Base-by-base conservation (phyloP, 2,329 filamentous ascomycete species). In the Cercospora zeina region DNA sequence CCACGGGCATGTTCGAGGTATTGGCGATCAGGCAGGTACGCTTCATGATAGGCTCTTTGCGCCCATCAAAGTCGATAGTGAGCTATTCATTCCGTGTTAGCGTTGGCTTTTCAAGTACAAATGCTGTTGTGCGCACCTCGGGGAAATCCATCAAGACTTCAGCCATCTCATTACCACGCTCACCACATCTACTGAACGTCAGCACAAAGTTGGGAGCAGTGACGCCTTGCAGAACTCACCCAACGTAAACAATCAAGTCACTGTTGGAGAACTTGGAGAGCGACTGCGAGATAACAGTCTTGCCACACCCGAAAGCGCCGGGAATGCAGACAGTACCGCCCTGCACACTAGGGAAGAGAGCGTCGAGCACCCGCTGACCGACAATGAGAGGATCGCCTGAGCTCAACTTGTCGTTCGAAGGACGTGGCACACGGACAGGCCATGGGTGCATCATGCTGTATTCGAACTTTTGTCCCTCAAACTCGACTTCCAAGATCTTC, bases 101-200 rank as follows among this genome's bases (percentile, higher is more conserved):
- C 53, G 58, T 1, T 31, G 36, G 58, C 57, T 39, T 2, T 4
- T 14, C 3, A 34, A 19, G 4, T 19, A 34, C 8, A 7, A 53
- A 33, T 16, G 2, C 7, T 14, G 42, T 3, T 47, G 42, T 47
- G 30, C 74, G 62, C 74, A 85, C 83, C 75, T 97, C 93, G 63
- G 95, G 95, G 84, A 99, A 99, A 80, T 99, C 95, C 90, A 97
- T 97, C 85, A 99, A 85, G 70, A 99, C 95, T 85, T 99, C 95
- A 67, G 95, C 95, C 95, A 99, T 99, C 80, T 99, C 95, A 76
- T 99, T 99, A 70, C 95, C 95, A 72, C 95, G 90, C 81, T 99
- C 95, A 71, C 93, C 91, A 69, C 81, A 81, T n/a, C 42, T 34
- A 42, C n/a, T 14, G 10, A 9, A n/a, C 34, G 30, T 50, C 13